These are phyloP conservation scores for Tilletia setariae DNA, from an alignment of 1,284 basidiomycete species.

Conservation along the genomic window DNA sequence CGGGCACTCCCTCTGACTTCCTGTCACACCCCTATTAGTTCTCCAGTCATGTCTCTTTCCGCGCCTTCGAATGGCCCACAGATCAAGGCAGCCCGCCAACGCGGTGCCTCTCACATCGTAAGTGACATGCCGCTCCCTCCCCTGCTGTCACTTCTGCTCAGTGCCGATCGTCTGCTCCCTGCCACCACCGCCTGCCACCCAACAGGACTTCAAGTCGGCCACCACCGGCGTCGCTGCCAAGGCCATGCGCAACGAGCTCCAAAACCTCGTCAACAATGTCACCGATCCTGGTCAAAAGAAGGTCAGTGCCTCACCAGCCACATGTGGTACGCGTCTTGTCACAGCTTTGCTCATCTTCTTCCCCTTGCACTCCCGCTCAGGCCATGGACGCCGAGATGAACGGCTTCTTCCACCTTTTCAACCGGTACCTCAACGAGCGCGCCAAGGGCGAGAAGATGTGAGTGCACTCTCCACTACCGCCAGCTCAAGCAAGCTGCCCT, in stretches of 20 bases:
- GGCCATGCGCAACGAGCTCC: constrained; percentile 97
- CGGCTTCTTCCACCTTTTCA: constrained; percentile 98
- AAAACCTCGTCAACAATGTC: constrained; percentile 71
- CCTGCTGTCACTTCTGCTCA: too few relatives aligned
- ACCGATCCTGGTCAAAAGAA: constrained; percentile 64
- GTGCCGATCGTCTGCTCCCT: constrained; percentile 18
- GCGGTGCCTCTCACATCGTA: constrained; percentile 52
- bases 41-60: constrained; percentile 32
- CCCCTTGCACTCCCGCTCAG: constrained; percentile 56
- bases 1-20: too few relatives aligned
- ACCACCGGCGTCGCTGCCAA: constrained; percentile 96
- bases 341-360: neutral
- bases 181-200: constrained; percentile 21
- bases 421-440: constrained; percentile 90
- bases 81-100: constrained; percentile 49
- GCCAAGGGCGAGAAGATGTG: constrained; percentile 93
- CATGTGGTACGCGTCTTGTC: neutral
- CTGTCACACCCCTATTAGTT: too few relatives aligned
- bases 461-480: constrained; percentile 45
- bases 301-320: constrained; percentile 59
- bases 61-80: constrained; percentile 43
- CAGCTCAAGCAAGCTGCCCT: neutral
- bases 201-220: constrained; percentile 85
- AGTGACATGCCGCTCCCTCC: constrained; percentile 24
- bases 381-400: constrained; percentile 98